Conservation (phyloP, 345 rosid genomes). For the Citrus reticulata region DNA sequence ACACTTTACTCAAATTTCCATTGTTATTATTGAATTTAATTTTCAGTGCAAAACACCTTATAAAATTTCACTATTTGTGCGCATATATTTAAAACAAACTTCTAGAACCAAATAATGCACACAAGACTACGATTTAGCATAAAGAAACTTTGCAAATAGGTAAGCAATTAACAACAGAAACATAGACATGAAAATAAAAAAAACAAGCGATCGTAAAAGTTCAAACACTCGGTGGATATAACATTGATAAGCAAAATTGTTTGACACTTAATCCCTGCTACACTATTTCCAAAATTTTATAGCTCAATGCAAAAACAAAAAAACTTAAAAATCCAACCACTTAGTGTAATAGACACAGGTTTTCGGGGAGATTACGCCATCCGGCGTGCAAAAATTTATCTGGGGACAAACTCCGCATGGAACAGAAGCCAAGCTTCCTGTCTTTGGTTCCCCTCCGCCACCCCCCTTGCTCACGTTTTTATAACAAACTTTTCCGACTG, state of each 20-base stretch:
- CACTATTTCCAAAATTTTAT: background rate
- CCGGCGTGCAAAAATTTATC: constrained; percentile 56
- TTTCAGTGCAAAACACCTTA: too few species aligned
- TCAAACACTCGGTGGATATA: background rate
- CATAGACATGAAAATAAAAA: too few species aligned
- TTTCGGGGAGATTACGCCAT: constrained; percentile 58
- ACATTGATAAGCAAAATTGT: background rate
- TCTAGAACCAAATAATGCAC: too few species aligned
- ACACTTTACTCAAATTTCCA: too few species aligned
- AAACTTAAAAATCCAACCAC: constrained; percentile 67
- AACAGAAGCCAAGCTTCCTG: constrained; percentile 59
- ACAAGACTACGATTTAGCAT: too few species aligned
- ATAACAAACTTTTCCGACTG: constrained; percentile 51
- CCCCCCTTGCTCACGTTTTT: constrained; percentile 26
- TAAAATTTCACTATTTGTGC: too few species aligned
- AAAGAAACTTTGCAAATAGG: too few species aligned
- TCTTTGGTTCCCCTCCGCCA: constrained; percentile 32
- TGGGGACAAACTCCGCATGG: constrained; percentile 88
- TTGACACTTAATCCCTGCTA: background rate
- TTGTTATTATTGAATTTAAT: too few species aligned
- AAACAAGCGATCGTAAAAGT: background rate
- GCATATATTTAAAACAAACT: too few species aligned
- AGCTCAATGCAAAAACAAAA: background rate
- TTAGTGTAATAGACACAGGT: constrained; percentile 61
- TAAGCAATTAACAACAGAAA: too few species aligned